Evolutionary conservation across 2,329 filamentous ascomycete genomes (phyloP).

Genomic region (Nothomitra cinnamomea): DNA sequence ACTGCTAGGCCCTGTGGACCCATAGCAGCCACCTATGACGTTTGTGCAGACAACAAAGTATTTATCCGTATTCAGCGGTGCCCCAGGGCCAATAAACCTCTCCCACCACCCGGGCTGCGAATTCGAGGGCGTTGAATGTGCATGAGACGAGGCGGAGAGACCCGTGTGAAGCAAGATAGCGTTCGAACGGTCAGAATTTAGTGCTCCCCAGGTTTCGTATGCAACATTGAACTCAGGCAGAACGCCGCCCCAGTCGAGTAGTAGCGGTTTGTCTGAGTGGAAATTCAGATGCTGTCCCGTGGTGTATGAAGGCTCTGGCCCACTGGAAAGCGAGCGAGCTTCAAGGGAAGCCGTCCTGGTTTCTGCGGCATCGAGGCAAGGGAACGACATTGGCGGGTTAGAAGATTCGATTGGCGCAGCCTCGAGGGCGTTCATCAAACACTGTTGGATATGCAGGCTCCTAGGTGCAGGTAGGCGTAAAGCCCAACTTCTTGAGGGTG

Average conservation of each 20-base stretch:
- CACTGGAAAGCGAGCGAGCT: conserved; percentile 44
- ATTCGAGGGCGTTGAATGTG: conserved; percentile 77
- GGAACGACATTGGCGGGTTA: conserved; percentile 77
- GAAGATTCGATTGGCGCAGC: conserved; percentile 24
- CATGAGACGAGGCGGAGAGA: conserved; percentile 91
- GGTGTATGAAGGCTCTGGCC: conserved; percentile 89
- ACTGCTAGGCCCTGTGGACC: conserved; percentile 78
- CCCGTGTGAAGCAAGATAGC: conserved; percentile 87
- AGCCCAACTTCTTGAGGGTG: no score
- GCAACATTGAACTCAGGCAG: conserved; percentile 77
- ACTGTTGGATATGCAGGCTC: no score
- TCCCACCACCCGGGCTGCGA: conserved; percentile 96
- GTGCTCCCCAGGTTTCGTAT: conserved; percentile 78
- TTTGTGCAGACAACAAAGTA: conserved; percentile 95
- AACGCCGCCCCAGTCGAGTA: conserved; percentile 91
- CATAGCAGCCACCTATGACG: conserved; percentile 88
- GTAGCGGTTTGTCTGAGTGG: conserved; percentile 53
- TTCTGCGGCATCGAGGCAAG: conserved; percentile 75
- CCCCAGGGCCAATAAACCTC: conserved; percentile 83
- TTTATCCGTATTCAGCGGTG: conserved; percentile 73
- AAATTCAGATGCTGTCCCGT: conserved; percentile 69
- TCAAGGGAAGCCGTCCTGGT: conserved; percentile 58
- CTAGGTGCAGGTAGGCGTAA: no score
- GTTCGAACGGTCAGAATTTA: conserved; percentile 71
- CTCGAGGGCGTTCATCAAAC: neutral